Evolutionary conservation across 441 rosid species (phyloP), one percentile per base, ranked within the genome.

Genomic region (Euphorbia corollata): DNA sequence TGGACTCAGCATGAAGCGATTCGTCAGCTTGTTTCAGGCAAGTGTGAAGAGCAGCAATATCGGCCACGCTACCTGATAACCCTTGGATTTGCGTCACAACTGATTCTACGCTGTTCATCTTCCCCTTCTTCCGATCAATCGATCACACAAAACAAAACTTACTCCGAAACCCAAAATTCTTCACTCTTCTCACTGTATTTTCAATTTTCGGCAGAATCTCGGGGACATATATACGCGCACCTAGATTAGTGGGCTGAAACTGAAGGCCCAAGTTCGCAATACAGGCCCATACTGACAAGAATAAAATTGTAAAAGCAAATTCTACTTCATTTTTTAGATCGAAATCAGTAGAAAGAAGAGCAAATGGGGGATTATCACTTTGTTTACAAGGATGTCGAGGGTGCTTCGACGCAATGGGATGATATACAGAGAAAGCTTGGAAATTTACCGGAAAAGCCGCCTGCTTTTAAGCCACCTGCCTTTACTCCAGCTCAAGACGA

Each of bases 341-440:
- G 50, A 45, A 8, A 12, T n/a, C 6, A 23, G n/a, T 30, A 20
- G 54, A 10, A n/a, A 59, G 50, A 3, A 54, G 58, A 8, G 23
- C 15, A 36, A 64, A 95, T 95, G 99, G 96, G 82, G 64, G 95
- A 95, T 76, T 95, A 95, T 77, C 99, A 95, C 76, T 92, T 83
- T 63, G 92, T 95, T 63, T 88, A 92, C 87, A 95, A 92, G 77
- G 99, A 95, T 75, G 79, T 87, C 0, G 98, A 92, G 65, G 99
- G 99, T 64, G 82, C 99, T 15, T 92, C 99, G 53, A 92, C 99
- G 15, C 95, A 95, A 69, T 92, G 99, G 99, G 99, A 95, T 73
- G 98, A 95, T 73, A 90, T 95, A 39, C 99, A 95, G 74, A 79
- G 96, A 80, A 95, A 90, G 82, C 82, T 95, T 51, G 99, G 98